Percentiles rank a stretch among this genome's conserved stretches.
phyloP scores from a whole-genome alignment of 257 asterid genomes.

The Solanum tacnaense region DNA sequence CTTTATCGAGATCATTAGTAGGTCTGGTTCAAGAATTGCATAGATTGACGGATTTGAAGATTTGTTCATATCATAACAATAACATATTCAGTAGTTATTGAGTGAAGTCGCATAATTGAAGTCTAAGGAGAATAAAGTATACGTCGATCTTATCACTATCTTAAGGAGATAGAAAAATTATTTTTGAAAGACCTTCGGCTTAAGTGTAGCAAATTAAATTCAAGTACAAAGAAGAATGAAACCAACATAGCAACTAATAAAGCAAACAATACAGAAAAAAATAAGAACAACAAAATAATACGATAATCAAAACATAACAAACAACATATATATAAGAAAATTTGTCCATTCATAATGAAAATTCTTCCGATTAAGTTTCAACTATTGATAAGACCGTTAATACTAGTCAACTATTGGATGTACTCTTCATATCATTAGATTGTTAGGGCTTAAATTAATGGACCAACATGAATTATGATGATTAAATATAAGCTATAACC shows the following conservation, averaged over 20 bases:
- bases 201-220: background rate
- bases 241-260: background rate
- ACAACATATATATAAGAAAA: background rate
- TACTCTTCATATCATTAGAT: background rate
- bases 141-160: too few species aligned
- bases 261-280: background rate
- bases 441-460: background rate
- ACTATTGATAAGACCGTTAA: background rate
- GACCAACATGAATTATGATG: background rate
- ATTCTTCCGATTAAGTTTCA: background rate
- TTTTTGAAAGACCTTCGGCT: fast-evolving
- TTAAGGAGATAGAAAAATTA: fast-evolving
- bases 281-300: background rate
- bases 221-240: too few species aligned
- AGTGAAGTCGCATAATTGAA: too few species aligned
- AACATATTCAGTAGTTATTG: background rate
- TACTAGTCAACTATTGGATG: background rate
- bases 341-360: background rate
- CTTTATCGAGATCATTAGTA: background rate
- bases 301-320: background rate
- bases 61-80: background rate
- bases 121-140: background rate
- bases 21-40: background rate
- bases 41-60: background rate
- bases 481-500: background rate